These are phyloP conservation scores for Fragaria ananassa DNA, from an alignment of 306 rosid species.

Conservation along the genomic window DNA sequence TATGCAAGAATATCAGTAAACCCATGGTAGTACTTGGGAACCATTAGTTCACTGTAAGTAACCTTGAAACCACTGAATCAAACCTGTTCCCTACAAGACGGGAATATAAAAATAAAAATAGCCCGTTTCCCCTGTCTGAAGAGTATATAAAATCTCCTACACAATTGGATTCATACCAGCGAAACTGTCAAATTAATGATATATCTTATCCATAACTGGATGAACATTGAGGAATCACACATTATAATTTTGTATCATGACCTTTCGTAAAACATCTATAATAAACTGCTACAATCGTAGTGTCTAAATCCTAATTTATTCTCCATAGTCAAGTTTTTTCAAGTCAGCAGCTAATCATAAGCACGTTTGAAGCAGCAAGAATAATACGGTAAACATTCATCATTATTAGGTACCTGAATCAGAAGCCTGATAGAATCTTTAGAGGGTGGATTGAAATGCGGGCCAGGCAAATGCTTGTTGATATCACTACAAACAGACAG, in stretches of 20 bases:
- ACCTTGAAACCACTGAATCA: not conserved
- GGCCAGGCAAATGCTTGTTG: constrained; percentile 76
- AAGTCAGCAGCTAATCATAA: not conserved
- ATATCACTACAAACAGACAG: constrained; percentile 53
- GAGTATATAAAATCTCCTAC: not conserved
- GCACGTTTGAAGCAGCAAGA: not conserved
- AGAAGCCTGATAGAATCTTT: constrained; percentile 47
- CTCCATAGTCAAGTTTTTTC: not conserved
- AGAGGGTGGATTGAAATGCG: constrained; percentile 80
- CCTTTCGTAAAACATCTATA: not conserved
- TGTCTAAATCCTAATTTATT: not conserved
- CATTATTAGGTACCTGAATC: constrained; percentile 43
- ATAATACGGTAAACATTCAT: not conserved
- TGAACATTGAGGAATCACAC: not conserved
- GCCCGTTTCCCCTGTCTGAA: not conserved
- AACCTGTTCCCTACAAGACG: not conserved
- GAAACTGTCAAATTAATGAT: not conserved
- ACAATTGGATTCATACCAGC: not conserved
- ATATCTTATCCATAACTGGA: not conserved
- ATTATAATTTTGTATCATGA: not conserved
- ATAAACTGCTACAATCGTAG: too few species aligned
- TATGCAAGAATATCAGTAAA: not conserved
- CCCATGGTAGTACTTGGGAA: not conserved
- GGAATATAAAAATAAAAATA: not conserved
- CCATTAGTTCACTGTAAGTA: not conserved